Conservation (phyloP, 1,284 basidiomycete genomes). For the Papiliotrema nemorosa region DNA sequence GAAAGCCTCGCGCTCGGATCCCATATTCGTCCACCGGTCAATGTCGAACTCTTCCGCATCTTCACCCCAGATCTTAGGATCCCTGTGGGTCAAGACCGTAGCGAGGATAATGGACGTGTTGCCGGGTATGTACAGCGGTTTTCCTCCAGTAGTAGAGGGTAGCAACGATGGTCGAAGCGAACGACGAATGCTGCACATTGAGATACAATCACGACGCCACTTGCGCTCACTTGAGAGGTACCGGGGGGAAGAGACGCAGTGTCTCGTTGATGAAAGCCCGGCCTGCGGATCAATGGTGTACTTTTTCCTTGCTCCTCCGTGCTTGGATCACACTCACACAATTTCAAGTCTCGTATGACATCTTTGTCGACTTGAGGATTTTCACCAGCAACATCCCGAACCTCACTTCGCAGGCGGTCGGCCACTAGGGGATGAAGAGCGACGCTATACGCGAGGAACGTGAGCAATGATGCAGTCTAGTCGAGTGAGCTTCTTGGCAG, state of each 20-base stretch:
- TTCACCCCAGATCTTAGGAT: constrained; percentile 29
- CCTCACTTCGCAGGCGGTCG: constrained; percentile 15
- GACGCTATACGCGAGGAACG: constrained; percentile 30
- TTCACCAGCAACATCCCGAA: constrained; percentile 4
- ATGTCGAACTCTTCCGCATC: constrained; percentile 33
- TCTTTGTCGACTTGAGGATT: constrained; percentile 19
- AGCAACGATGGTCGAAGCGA: constrained; percentile 27
- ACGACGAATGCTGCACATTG: constrained; percentile 29
- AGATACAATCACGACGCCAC: background rate
- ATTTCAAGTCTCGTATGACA: constrained; percentile 18
- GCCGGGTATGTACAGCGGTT: constrained; percentile 32
- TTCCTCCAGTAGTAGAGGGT: constrained; percentile 13
- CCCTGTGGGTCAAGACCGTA: constrained; percentile 30
- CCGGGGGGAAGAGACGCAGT: constrained; percentile 38
- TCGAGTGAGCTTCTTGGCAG: background rate
- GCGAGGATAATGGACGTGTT: constrained; percentile 37
- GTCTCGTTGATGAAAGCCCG: constrained; percentile 38
- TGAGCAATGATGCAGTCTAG: constrained; percentile 33
- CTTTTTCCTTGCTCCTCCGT: background rate
- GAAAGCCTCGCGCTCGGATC: constrained; percentile 25
- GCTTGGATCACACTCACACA: constrained; percentile 11
- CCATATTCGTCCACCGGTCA: constrained; percentile 26
- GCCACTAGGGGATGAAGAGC: constrained; percentile 21
- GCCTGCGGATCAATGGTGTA: constrained; percentile 9
- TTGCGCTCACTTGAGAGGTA: constrained; percentile 35